Base-by-base conservation (phyloP, 2,329 filamentous ascomycete genomes). In the Neurospora sp. region DNA sequence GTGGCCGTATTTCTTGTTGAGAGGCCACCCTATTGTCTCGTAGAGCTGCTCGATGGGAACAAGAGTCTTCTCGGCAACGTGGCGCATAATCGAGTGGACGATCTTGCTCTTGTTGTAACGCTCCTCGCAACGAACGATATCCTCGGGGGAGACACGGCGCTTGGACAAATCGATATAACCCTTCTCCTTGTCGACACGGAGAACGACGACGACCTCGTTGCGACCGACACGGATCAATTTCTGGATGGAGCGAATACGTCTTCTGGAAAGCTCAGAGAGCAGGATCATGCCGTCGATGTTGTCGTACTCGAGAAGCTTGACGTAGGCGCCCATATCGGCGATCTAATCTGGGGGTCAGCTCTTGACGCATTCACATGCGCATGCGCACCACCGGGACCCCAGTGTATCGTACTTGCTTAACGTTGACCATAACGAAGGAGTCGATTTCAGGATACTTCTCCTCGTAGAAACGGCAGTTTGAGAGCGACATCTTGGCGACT, bases 201-300 rank as follows among this genome's bases (percentile, higher is more conserved):
- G 91, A 75, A 99, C 96, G 66, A 99, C 96, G 68, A 99, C 96
- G 70, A 99, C 96, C 82, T 99, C 96, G 79, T 99, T 99, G 77
- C 96, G 91, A 71, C 96, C 96, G 73, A 99, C 96, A 75, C 96
- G 91, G 78, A 99, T 99, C 75, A 99, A 91, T 84, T 99, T 99
- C 83, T 99, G 96, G 78, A 99, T 99, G 87, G 90, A 93, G 85
- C 96, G 87, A 79, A 99, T 99, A 91, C 96, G 96, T 88, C 96
- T 89, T 86, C 96, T 90, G 71, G 96, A 99, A 74, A 99, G 89
- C 83, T 99, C 96, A 78, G 93, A 97, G 75, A 99, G 93, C 75
- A 99, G 86, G 78, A 99, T 99, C 96, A 99, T 99, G 89, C 96
- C 96, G 81, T 99, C 96, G 78, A 99, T 99, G 84, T 98, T 97